Evolutionary conservation across 768 basidiomycete genomes (phyloP), one percentile per base, ranked within the genome.

Genomic region (Paxillus involutus): DNA sequence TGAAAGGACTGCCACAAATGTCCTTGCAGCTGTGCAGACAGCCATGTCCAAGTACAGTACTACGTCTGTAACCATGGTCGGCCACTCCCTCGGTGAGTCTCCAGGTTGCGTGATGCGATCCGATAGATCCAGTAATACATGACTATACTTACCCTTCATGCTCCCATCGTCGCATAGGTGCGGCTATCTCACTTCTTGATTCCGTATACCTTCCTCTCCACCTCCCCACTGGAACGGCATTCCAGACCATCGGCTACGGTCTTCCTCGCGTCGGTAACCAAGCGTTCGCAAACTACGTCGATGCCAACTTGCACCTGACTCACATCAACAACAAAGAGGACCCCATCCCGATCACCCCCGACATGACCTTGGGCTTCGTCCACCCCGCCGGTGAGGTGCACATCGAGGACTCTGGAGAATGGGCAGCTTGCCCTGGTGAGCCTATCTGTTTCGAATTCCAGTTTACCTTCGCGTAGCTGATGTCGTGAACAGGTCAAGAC

Each of bases 201-300:
- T 65, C 73, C 1, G 70, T 77, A 4, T 77, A 71, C 57, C 73
- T 76, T 3, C 72, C 66, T 10, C 68, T 76, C 16, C 70, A 71
- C 59, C 59, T 76, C 6, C 73, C 73, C n/a, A 30, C 58, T 0
- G 63, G 61, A 51, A 72, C 65, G 2, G 61, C 63, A n/a, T 69
- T 77, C 67, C 44, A 56, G 47, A 69, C 71, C 12, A 26, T 72
- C 36, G 19, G 45, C 17, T 76, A 71, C 43, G 75, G 75, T 32
- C 63, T 77, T 36, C 75, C 73, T 39, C 66, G 74, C 19, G 74
- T 73, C 21, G 83, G 85, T 12, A 85, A 86, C 67, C 75, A 80
- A 62, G 81, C 73, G 3, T 87, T 85, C 56, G 84, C 83, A 1
- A 58, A 83, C 59, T 80, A 78, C 58, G 76, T 84, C 46, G 80